Conservation (phyloP, 768 basidiomycete genomes). For the Russula emetica region DNA sequence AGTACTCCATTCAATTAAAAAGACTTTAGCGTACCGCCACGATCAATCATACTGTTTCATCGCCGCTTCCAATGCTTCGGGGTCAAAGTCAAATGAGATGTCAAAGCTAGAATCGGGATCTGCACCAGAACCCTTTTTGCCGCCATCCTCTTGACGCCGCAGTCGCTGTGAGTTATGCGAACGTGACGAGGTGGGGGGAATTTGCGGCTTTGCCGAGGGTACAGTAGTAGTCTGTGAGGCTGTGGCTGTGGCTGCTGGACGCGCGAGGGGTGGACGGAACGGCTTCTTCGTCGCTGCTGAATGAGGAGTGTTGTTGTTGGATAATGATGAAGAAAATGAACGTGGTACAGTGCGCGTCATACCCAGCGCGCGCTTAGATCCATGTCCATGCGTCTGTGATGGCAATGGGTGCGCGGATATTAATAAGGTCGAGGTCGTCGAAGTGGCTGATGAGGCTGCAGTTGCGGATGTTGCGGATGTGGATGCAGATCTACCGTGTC, state of each 20-base stretch:
- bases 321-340: neutral
- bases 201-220: neutral
- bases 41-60: slow-evolving; percentile 17
- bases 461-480: neutral
- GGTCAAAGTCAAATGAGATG: slow-evolving; percentile 22
- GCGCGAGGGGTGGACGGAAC: slow-evolving; percentile 14
- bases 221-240: neutral
- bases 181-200: neutral
- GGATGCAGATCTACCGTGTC: neutral
- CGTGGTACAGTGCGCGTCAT: slow-evolving; percentile 10
- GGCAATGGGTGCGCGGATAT: neutral
- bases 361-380: slow-evolving; percentile 12
- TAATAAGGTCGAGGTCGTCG: neutral
- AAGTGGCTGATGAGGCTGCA: no score
- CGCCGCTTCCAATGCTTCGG: slow-evolving; percentile 19
- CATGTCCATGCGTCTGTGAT: slow-evolving; percentile 3
- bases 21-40: neutral
- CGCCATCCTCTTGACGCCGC: neutral
- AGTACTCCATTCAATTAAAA: neutral
- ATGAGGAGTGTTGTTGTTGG: neutral
- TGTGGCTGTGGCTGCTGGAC: neutral
- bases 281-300: slow-evolving; percentile 13
- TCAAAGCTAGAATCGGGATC: slow-evolving; percentile 25
- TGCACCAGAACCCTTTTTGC: neutral
- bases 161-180: neutral